These are phyloP conservation scores for Thinopyrum elongatum DNA, from an alignment of 176 grass and related monocot genomes.

Conservation along the genomic window DNA sequence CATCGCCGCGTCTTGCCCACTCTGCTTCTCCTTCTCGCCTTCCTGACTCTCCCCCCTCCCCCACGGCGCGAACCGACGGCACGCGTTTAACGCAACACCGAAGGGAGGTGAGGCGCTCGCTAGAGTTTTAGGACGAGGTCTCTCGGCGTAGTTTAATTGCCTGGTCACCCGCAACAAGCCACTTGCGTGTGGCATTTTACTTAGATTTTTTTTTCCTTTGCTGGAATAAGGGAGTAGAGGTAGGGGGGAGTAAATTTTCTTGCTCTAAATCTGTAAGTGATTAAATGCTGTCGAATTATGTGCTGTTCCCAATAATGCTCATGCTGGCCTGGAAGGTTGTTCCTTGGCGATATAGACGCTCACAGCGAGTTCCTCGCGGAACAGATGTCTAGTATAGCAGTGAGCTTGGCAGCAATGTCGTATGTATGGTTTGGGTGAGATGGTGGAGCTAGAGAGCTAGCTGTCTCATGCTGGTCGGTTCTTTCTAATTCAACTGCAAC, in stretches of 20 bases:
- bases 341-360: background rate
- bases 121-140: background rate
- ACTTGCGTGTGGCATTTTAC: background rate
- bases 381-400: background rate
- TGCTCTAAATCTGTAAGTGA: background rate
- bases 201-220: background rate
- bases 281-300: background rate
- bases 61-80: background rate
- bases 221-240: background rate
- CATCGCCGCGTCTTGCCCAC: too few species aligned
- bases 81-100: too few species aligned
- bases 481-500: background rate
- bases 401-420: background rate
- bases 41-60: too few species aligned
- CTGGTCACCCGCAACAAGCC: background rate
- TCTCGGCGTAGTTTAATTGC: background rate
- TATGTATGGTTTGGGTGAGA: background rate
- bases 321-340: background rate
- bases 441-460: background rate
- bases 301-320: background rate
- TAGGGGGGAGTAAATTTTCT: background rate
- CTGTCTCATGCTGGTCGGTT: background rate
- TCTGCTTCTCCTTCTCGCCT: too few species aligned
- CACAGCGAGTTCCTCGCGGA: background rate
- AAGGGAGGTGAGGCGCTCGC: constrained; percentile 15